Percentiles rank a stretch among this genome's conserved stretches.
phyloP scores from a whole-genome alignment of 2,329 filamentous ascomycete species.

The Neonectria punicea region DNA sequence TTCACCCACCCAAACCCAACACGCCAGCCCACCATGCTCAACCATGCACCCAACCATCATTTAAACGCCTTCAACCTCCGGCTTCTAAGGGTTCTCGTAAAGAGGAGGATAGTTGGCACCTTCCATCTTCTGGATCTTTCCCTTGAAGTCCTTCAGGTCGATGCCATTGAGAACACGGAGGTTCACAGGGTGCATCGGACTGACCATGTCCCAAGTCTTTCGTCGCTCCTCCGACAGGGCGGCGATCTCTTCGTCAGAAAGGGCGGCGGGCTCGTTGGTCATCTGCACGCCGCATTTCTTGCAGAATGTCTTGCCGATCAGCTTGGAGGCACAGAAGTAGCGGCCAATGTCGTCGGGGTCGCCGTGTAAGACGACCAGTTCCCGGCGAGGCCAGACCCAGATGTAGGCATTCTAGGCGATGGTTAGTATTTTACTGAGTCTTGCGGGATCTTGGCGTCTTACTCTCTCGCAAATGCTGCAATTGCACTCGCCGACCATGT shows the following conservation, averaged over 20 bases:
- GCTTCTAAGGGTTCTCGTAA: slow-evolving; percentile 11
- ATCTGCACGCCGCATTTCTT: slow-evolving; percentile 59
- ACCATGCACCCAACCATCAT: neutral
- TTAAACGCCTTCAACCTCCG: neutral
- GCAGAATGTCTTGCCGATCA: slow-evolving; percentile 59
- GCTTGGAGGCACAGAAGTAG: slow-evolving; percentile 50
- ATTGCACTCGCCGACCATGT: slow-evolving; percentile 56
- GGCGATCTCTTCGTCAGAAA: slow-evolving; percentile 51
- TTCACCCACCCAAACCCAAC: neutral
- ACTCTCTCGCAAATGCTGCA: slow-evolving; percentile 62
- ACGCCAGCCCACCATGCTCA: neutral
- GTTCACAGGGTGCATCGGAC: slow-evolving; percentile 49
- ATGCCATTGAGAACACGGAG: slow-evolving; percentile 42
- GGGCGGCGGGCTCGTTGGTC: slow-evolving; percentile 43
- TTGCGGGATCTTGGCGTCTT: slow-evolving; percentile 16
- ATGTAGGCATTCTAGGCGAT: slow-evolving; percentile 52
- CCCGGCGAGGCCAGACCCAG: slow-evolving; percentile 56
- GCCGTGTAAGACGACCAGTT: slow-evolving; percentile 55
- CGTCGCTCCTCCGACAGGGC: slow-evolving; percentile 43
- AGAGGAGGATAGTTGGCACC: neutral
- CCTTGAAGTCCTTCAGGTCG: slow-evolving; percentile 13
- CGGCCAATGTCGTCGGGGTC: slow-evolving; percentile 50
- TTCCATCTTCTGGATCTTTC: neutral
- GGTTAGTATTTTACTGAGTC: neutral
- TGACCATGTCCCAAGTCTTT: slow-evolving; percentile 28